These are phyloP conservation scores for Cercospora zeina DNA, from an alignment of 2,329 filamentous ascomycete species.

Conservation along the genomic window DNA sequence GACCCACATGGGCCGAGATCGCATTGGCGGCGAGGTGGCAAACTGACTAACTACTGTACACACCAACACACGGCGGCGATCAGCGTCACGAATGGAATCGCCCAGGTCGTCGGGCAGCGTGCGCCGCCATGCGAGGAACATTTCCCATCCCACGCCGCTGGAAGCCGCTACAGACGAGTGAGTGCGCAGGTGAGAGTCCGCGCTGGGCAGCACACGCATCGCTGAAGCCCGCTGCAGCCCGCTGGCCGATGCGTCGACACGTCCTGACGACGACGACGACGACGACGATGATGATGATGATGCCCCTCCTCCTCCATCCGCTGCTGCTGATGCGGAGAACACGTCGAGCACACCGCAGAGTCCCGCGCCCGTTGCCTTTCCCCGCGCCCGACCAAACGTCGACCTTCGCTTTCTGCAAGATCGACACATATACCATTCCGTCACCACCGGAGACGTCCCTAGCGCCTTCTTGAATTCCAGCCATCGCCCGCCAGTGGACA, in stretches of 20 bases:
- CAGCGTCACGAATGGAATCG: slow-evolving; percentile 30
- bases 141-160: slow-evolving; percentile 54
- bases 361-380: slow-evolving; percentile 24
- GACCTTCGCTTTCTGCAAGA: slow-evolving; percentile 80
- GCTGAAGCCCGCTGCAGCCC: slow-evolving; percentile 34
- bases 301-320: neutral
- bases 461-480: slow-evolving; percentile 68
- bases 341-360: slow-evolving; percentile 12
- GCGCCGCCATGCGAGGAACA: slow-evolving; percentile 37
- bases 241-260: slow-evolving; percentile 30
- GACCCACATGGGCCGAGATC: slow-evolving; percentile 5
- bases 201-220: slow-evolving; percentile 6
- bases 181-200: slow-evolving; percentile 51
- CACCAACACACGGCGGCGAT: neutral
- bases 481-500: slow-evolving; percentile 62
- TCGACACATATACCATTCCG: slow-evolving; percentile 78
- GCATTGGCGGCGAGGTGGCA: neutral
- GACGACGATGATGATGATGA: too few relatives aligned
- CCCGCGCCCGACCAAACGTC: slow-evolving; percentile 44
- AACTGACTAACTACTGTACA: neutral
- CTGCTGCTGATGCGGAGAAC: slow-evolving; percentile 10
- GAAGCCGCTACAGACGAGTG: slow-evolving; percentile 67
- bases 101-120: slow-evolving; percentile 33
- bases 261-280: slow-evolving; percentile 4
- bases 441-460: slow-evolving; percentile 64